A percentile compares a stretch with the other conserved stretches of the same genome.
These are phyloP conservation scores for Bondarzewia mesenterica DNA, from an alignment of 1,284 basidiomycete genomes.

Conservation along the genomic window DNA sequence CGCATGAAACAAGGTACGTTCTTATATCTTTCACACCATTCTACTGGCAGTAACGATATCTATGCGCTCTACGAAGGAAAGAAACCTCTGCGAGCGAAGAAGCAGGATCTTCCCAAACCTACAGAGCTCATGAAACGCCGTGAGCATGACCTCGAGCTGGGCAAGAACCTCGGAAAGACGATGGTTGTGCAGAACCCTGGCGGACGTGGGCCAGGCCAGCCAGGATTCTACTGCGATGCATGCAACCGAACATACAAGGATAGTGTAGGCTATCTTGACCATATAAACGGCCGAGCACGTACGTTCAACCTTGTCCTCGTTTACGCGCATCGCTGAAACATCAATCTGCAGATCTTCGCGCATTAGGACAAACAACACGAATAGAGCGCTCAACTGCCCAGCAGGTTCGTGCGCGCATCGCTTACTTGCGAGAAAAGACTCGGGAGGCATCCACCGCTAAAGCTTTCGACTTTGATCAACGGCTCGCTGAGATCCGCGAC, in stretches of 20 bases:
- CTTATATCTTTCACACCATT: background rate
- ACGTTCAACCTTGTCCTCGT: slow-evolving; percentile 32
- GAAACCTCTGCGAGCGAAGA: slow-evolving; percentile 59
- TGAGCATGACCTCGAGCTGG: slow-evolving; percentile 73
- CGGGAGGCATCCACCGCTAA: slow-evolving; percentile 75
- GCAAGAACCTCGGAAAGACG: slow-evolving; percentile 89
- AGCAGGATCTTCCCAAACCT: slow-evolving; percentile 74
- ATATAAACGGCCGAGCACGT: slow-evolving; percentile 93
- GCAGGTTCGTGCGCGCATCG: slow-evolving; percentile 88
- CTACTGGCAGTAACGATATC: background rate
- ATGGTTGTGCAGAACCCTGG: slow-evolving; percentile 83
- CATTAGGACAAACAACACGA: slow-evolving; percentile 90
- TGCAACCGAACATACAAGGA: slow-evolving; percentile 93
- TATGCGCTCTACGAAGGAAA: slow-evolving; percentile 50
- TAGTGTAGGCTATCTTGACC: slow-evolving; percentile 88
- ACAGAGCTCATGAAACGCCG: slow-evolving; percentile 86
- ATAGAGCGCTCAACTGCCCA: slow-evolving; percentile 85
- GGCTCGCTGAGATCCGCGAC: slow-evolving; percentile 77
- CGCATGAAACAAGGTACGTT: slow-evolving; percentile 69
- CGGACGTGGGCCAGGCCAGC: slow-evolving; percentile 76
- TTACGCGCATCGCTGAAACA: background rate
- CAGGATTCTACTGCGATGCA: slow-evolving; percentile 87
- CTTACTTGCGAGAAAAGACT: slow-evolving; percentile 79
- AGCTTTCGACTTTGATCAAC: slow-evolving; percentile 87
- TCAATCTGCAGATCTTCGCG: slow-evolving; percentile 66